Conservation (phyloP, 2,329 filamentous ascomycete species). For the Fusarium scirpi region DNA sequence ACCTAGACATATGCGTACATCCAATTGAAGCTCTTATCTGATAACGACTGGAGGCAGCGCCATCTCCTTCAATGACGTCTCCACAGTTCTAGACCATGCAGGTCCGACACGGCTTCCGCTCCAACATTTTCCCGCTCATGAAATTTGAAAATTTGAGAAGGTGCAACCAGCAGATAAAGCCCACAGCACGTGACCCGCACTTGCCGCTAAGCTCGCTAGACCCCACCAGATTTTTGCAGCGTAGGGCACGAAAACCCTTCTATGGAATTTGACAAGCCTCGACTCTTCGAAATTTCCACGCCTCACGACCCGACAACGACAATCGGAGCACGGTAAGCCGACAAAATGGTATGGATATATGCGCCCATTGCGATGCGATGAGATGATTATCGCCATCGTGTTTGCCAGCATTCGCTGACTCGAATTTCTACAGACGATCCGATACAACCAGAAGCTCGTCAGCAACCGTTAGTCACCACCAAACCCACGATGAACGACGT, state of each 20-base stretch:
- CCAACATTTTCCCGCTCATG: constrained; percentile 23
- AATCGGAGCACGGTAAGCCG: constrained; percentile 61
- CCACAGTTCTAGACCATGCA: background rate
- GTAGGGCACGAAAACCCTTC: constrained; percentile 59
- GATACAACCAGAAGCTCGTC: constrained; percentile 99
- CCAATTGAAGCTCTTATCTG: background rate
- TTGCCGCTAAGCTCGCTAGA: constrained; percentile 36
- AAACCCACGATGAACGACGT: constrained; percentile 44
- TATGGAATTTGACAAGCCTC: constrained; percentile 56
- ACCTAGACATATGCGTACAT: background rate
- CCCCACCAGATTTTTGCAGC: constrained; percentile 51
- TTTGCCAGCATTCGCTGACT: constrained; percentile 45
- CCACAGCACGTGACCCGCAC: constrained; percentile 39
- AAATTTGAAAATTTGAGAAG: background rate
- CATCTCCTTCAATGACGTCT: background rate
- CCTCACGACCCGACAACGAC: constrained; percentile 57
- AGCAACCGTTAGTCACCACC: constrained; percentile 82
- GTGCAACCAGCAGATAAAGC: background rate
- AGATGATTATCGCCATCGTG: constrained; percentile 32
- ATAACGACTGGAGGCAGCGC: background rate
- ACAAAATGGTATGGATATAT: constrained; percentile 63
- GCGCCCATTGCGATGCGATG: constrained; percentile 38
- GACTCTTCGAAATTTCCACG: constrained; percentile 55
- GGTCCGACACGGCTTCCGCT: background rate
- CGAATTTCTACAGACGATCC: constrained; percentile 80